Base-by-base conservation (phyloP, 2,329 filamentous ascomycete genomes). In the Colletotrichum sp. region DNA sequence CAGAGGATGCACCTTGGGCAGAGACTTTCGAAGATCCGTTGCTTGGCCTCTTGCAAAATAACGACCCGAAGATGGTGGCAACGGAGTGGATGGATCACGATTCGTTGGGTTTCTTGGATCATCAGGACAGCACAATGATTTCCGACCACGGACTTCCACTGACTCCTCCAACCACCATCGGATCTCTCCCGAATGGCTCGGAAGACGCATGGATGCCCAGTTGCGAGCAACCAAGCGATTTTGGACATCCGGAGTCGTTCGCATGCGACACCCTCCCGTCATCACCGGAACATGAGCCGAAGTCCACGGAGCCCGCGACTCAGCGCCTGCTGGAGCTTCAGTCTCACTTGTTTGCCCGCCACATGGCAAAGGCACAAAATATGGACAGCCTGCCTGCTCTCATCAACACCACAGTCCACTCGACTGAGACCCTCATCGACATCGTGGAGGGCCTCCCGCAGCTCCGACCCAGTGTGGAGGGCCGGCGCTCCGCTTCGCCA, bases 361-460 rank as follows among this genome's bases (percentile, higher is more conserved):
- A 60, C 28, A 21, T 57, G 18, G 26, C 57, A 26, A 69, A 26
- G 13, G 7, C 64, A 1, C 74, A 76, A 16, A 71, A 60, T 3
- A n/a, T 49, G 8, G 71, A 76, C 49, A 71, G 60, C 8, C 21
- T 72, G 4, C 59, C 71, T 5, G 24, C 65, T 10, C 36, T 74
- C 36, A 66, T 76, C 34, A 76, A 69, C 57, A 69, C 49, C 0
- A 60, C 65, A 18, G 74, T 76, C 12, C 70, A 74, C 34, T 73
- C 74, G 5, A 74, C 70, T 4, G 74, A 76, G 49, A 74, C 64
- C 8, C 57, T 76, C 18, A 76, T 76, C 13, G 74, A 76, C 5
- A 67, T 76, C 21, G 49, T 69, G 7, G 64, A 76, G 21, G 62
- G 64, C 49, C 18, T 76, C 7, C 65, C 74, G 12, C 34, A 21